Evolutionary conservation across 306 rosid genomes (phyloP).

Genomic region (Cucurbita moschata): DNA sequence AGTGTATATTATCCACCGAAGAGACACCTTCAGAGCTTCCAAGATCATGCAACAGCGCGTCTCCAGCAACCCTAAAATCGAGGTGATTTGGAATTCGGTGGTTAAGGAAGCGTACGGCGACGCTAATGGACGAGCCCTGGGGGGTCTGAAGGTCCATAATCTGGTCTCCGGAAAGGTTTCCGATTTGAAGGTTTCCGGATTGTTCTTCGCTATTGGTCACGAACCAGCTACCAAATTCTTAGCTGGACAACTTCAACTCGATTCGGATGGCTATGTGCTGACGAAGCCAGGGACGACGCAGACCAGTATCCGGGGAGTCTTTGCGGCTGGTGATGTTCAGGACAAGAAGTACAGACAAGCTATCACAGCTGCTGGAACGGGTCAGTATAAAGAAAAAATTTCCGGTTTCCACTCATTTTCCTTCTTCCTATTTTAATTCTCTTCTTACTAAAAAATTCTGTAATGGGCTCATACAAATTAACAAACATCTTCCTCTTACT

Average conservation of each 20-base stretch:
- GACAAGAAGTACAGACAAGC: constrained; percentile 94
- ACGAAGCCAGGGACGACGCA: constrained; percentile 50
- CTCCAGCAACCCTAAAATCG: constrained; percentile 41
- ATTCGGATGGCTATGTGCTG: constrained; percentile 51
- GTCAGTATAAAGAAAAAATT: constrained; percentile 11
- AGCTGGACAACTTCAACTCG: constrained; percentile 52
- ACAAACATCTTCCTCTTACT: no score
- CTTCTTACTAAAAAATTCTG: no score
- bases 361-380: constrained; percentile 77
- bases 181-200: constrained; percentile 56
- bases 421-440: not conserved
- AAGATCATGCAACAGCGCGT: constrained; percentile 73
- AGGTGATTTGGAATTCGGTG: constrained; percentile 69
- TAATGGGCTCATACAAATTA: no score
- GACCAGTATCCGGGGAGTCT: constrained; percentile 62
- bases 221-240: constrained; percentile 77
- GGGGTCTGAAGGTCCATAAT: constrained; percentile 59
- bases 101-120: constrained; percentile 41
- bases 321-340: constrained; percentile 92
- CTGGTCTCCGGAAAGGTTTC: constrained; percentile 33
- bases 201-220: constrained; percentile 82
- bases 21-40: constrained; percentile 67
- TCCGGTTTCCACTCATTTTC: not conserved
- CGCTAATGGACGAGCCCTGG: constrained; percentile 26
- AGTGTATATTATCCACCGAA: constrained; percentile 57